A percentile compares a stretch with the other conserved stretches of the same genome.
Evolutionary conservation across 345 rosid genomes (phyloP).

Genomic region (Melaleuca alternifolia): DNA sequence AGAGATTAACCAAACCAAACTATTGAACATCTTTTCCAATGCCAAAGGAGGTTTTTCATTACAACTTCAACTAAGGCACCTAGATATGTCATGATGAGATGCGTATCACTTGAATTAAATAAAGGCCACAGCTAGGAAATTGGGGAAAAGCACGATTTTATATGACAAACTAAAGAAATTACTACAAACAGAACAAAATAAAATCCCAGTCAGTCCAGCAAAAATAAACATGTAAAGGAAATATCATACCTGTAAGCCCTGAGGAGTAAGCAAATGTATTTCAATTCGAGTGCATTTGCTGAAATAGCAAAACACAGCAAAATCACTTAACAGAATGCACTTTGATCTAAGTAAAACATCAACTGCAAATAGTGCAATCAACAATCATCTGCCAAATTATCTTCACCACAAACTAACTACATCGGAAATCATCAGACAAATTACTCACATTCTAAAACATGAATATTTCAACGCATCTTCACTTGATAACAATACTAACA

Average conservation of each 20-base stretch:
- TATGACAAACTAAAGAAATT: not conserved
- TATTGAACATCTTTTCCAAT: not conserved
- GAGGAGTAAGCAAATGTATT: constrained; percentile 68
- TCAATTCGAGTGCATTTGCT: constrained; percentile 94
- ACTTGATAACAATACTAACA: not conserved
- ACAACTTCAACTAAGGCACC: not conserved
- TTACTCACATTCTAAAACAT: not conserved
- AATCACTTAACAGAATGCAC: not conserved
- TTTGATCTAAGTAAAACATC: not conserved
- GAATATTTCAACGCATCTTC: not conserved
- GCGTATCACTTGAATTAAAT: not conserved
- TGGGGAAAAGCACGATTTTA: not conserved
- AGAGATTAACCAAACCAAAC: not conserved
- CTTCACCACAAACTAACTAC: not conserved
- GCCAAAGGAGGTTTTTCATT: not conserved
- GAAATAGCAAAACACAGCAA: constrained; percentile 2
- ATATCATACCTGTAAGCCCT: constrained; percentile 66
- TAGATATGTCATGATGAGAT: not conserved
- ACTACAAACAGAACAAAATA: not conserved
- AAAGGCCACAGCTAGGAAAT: not conserved
- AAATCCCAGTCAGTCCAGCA: not conserved
- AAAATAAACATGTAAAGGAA: not conserved
- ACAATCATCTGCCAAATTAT: not conserved
- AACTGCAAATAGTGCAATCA: not conserved
- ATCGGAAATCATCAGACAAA: not conserved